Evolutionary conservation across 495 filamentous ascomycete genomes (phyloP), one percentile per base, ranked within the genome.

Genomic region (Jackrogersella multiformis): DNA sequence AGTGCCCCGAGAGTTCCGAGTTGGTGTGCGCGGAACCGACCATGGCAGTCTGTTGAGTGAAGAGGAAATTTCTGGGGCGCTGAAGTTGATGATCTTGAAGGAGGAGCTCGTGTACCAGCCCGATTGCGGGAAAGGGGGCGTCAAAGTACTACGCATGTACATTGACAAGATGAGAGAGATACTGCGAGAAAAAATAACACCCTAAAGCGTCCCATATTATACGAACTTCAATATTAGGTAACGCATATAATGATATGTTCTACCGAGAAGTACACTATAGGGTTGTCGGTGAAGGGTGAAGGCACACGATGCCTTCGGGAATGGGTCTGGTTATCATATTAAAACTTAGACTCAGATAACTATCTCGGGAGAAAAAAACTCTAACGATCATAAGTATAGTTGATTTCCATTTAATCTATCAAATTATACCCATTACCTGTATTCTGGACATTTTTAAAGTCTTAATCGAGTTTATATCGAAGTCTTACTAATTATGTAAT

Each of bases 91-190:
- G 41, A 44, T 68, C 1, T 34, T 13, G 3, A 64, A 59, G 46
- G 66, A 73, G 36, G 67, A 73, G 15, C 15, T 46, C 18, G 23
- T 59, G n/a, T 56, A 58, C 12, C 59, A 60, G 8, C 61, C 66
- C 0, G 55, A 54, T n/a, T 16, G 34, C 1, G 70, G 67, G 4
- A 70, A 70, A 32, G 70, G 70, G 8, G 70, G 70, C n/a, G 42
- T 65, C 35, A 64, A 18, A 32, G 53, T 51, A 21, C 42, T 73
- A 28, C 69, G 69, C 8, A 56, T 39, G 15, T 45, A 69, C 21
- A 48, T 69, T 9, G 53, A 67, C 12, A 45, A 57, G 38, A 35
- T 60, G 12, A 64, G 41, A 21, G 51, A 56, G 28, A 20, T 71
- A n/a, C 9, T 68, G 9, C 32, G 55, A 21, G 55, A 64, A 49